Evolutionary conservation across 768 basidiomycete species (phyloP), one percentile per base, ranked within the genome.

Genomic region (Termitomyces sp.): DNA sequence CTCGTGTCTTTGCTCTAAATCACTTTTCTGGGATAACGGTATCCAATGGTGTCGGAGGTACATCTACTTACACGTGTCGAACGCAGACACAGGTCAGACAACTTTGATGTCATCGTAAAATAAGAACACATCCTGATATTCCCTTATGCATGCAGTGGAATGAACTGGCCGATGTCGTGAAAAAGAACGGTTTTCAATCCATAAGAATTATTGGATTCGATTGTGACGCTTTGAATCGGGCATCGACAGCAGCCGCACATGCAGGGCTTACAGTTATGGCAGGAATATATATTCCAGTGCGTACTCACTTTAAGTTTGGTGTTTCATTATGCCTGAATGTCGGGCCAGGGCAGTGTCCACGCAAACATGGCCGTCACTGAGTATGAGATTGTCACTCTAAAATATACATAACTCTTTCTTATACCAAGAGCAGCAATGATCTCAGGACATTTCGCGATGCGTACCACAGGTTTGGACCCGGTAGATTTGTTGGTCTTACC

Each of bases 191-290:
- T 7, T 74, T 75, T 58, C 61, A 55, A n/a, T 63, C 75, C 0
- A 62, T 75, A 50, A 67, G 72, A 20, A 68, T 76, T 41, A 27
- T 67, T 24, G 74, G 71, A 9, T 72, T 74, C 46, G 74, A 76
- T 52, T 75, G 73, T 55, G 60, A 70, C 52, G 72, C 75, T 1
- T 58, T 76, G 31, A 63, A 70, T 20, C 36, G 59, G 31, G 73
- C 72, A 12, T 74, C 75, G 10, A 58, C 63, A 32, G 72, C 74
- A 10, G 71, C 72, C n/a, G 65, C 67, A 7, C 49, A 63, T 1
- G 64, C 59, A 18, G 70, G 69, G 2, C 52, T 75, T n/a, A 61
- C 64, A 16, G 57, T 75, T 41, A 51, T 76, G 26, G 74, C 72
- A 39, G 74, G 74, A 1, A 71, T 73, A 16, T 74, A 62, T 46